Base-by-base conservation (phyloP, 1,284 basidiomycete genomes). In the Macrocystidia cucumis region DNA sequence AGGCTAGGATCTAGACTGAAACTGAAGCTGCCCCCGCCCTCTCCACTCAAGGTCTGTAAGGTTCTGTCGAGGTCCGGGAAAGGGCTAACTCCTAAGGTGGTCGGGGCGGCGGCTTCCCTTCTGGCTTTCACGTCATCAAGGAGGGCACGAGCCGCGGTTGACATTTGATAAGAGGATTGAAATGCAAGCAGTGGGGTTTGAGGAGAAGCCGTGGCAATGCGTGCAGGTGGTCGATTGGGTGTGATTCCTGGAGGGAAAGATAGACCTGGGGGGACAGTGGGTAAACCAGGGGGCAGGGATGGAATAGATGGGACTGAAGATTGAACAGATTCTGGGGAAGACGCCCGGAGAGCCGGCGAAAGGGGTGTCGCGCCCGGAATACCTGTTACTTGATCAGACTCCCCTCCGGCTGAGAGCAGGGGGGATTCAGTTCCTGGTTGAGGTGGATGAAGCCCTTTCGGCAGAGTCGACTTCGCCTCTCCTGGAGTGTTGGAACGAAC, bases 11-110 rank as follows among this genome's bases (percentile, higher is more conserved):
- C 85, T 33, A 90, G 61, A 52, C 78, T 87, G 59, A 90, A 90
- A 51, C 80, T 86, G 58, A 88, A 89, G 3, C 83, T 78, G 26
- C 75, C 76, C 36, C 60, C 69, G 43, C 75, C 72, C 41, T 68
- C 71, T 11, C 71, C 74, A 43, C 69, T 72, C 27, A 87, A 63
- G 32, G 72, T 77, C 47, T 82, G 74, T 36, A 89, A 60, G 19
- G 83, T 88, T 13, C 83, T 73, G 55, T 91, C 87, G 43, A 91
- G 80, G 49, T 91, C 88, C n/a, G 88, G 88, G 67, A 90, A 91
- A n/a, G 88, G 83, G 53, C 73, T 88, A 41, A 74, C 60, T 31
- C 63, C 67, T 18, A 63, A 56, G 13, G 67, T 54, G 8, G 58
- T 41, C 3, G 72, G 59, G 2, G 67, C 50, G 6, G 62, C 56